Conservation (phyloP, 192 early-diverging fungal species). For the Phlyctochytrium planicorne region DNA sequence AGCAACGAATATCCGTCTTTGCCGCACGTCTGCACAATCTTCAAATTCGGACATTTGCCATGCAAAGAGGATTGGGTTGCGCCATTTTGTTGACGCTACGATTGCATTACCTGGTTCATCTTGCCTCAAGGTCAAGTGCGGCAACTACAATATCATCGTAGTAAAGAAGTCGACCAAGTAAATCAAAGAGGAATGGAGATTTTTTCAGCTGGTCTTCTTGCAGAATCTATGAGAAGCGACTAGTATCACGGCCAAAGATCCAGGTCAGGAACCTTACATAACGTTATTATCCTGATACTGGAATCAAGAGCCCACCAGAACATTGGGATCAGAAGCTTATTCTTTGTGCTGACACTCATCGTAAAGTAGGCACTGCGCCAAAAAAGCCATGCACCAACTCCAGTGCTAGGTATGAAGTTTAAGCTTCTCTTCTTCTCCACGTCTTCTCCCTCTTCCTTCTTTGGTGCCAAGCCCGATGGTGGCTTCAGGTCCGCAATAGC, state of each 20-base stretch:
- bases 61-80: too few species aligned
- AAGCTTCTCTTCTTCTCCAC: not conserved
- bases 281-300: constrained; percentile 2
- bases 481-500: constrained; percentile 33
- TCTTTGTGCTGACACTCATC: constrained; percentile 62
- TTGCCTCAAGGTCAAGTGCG: too few species aligned
- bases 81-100: too few species aligned
- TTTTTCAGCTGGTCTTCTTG: not conserved
- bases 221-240: constrained; percentile 7
- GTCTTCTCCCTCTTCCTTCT: not conserved
- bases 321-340: constrained; percentile 75
- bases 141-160: too few species aligned
- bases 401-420: constrained; percentile 20
- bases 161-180: too few species aligned
- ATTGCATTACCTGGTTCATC: too few species aligned
- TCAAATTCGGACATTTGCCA: too few species aligned
- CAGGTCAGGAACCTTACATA: constrained; percentile 24
- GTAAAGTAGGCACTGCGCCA: constrained; percentile 76
- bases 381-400: constrained; percentile 43
- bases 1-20: too few species aligned
- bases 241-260: constrained; percentile 24
- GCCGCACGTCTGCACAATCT: too few species aligned
- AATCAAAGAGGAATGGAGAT: too few species aligned
- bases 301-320: constrained; percentile 47
- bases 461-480: not conserved